Evolutionary conservation across 129 eudicot genomes (phyloP), one percentile per base, ranked within the genome.

Genomic region (Silybum marianum): DNA sequence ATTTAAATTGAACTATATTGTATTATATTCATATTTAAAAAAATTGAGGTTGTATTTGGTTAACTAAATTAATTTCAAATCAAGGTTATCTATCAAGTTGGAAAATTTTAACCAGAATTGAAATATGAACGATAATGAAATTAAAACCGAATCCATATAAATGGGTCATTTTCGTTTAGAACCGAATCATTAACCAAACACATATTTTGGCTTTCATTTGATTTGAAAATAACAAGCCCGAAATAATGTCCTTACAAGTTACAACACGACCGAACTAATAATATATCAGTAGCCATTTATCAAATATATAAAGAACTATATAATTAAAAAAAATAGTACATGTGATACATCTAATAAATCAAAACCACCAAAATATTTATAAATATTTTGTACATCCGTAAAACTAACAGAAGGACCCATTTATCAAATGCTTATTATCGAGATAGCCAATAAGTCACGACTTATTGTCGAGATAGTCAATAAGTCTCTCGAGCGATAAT

Each of bases 401-500:
- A 48, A 48, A 4, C 10, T 48, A 48, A 13, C 60, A 38, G 1
- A 38, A 38, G 42, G 42, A 38, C 1, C 9, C 9, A 1, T 38
- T 38, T 38, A 38, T 7, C 42, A 38, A 38, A 38, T 38, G 9
- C 9, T 38, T 38, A 38, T 51, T 69, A 76, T 84, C 69, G 6
- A 85, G 89, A 81, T 75, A 88, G 21, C 66, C 66, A 18, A 82
- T 24, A 24, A 88, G 28, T 82, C 76, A 69, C 0, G 51, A 69
- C 77, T 82, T 81, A 32, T 51, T 69, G 76, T 84, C 69, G 9
- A 85, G 89, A 81, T 75, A 88, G 16, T 66, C 54, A 18, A 82
- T 24, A 24, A 88, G 87, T 58, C 40, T 80, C 73, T 36, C 76
- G 23, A 88, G 87, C 8, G 87, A 80, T 28, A 72, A 34, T 1